Percentiles rank a stretch among this genome's conserved stretches.
Evolutionary conservation across 2,329 filamentous ascomycete genomes (phyloP).

Genomic region (Penicillium expansum): DNA sequence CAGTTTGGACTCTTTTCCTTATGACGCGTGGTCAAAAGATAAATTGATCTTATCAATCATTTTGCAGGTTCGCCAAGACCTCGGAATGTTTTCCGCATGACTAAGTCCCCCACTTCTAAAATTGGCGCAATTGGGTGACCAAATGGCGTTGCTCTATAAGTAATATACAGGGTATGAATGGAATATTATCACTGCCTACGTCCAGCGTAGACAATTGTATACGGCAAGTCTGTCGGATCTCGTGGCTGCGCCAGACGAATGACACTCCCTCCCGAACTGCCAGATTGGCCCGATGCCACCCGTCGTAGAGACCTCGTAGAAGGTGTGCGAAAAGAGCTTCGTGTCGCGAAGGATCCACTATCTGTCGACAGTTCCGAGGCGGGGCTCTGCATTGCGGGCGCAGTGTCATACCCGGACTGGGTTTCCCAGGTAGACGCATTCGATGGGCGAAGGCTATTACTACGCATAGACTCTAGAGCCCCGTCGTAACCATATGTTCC

Average conservation of each 20-base stretch:
- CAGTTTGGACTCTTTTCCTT: neutral
- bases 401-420: slow-evolving; percentile 29
- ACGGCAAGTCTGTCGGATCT: slow-evolving; percentile 34
- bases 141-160: slow-evolving; percentile 9
- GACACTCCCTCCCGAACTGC: slow-evolving; percentile 39
- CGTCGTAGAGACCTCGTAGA: slow-evolving; percentile 37
- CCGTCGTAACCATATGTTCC: slow-evolving; percentile 26
- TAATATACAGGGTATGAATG: slow-evolving; percentile 15
- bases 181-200: slow-evolving; percentile 9
- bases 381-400: slow-evolving; percentile 23
- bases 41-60: slow-evolving; percentile 36
- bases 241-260: slow-evolving; percentile 36
- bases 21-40: slow-evolving; percentile 9
- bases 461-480: slow-evolving; percentile 23
- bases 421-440: slow-evolving; percentile 31
- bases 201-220: slow-evolving; percentile 30
- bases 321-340: slow-evolving; percentile 29
- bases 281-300: slow-evolving; percentile 33
- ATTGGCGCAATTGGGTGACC: slow-evolving; percentile 14
- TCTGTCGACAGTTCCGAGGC: slow-evolving; percentile 17
- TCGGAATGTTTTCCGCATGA: slow-evolving; percentile 22
- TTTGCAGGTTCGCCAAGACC: slow-evolving; percentile 23
- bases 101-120: slow-evolving; percentile 20
- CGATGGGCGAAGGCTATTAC: slow-evolving; percentile 27
- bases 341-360: slow-evolving; percentile 14